Percentiles rank a stretch among this genome's conserved stretches.
These are phyloP conservation scores for Alternaria angustiovoidea DNA, from an alignment of 2,329 filamentous ascomycete genomes.

Conservation along the genomic window DNA sequence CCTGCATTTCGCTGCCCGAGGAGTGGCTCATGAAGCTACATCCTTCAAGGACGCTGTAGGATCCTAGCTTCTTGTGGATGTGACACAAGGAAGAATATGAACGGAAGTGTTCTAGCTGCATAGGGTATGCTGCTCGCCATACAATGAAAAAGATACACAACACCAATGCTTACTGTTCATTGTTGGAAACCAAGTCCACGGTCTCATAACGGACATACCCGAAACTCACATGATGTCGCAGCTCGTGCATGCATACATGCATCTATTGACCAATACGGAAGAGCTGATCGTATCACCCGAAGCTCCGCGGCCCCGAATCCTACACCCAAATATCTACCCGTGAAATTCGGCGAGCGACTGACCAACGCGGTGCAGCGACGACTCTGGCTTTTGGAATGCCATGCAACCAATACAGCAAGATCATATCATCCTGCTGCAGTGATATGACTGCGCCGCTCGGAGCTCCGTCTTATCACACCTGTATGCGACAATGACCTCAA, in stretches of 20 bases:
- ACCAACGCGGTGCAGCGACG: background rate
- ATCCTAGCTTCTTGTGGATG: background rate
- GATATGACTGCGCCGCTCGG: background rate
- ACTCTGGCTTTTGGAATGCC: background rate
- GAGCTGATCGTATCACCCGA: background rate
- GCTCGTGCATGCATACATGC: background rate
- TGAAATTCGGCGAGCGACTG: background rate
- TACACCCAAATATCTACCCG: background rate
- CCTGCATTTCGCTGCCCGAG: background rate
- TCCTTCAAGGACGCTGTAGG: background rate
- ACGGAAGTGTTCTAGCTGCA: background rate
- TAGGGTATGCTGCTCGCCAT: background rate
- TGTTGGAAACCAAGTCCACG: background rate
- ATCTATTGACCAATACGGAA: background rate
- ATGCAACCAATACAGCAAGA: background rate
- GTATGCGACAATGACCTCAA: background rate
- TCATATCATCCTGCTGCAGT: slow-evolving; percentile 2
- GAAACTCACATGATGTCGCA: background rate
- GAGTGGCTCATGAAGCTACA: background rate
- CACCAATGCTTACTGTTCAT: background rate
- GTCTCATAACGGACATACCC: background rate
- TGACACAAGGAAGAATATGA: background rate
- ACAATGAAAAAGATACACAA: background rate
- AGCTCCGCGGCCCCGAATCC: background rate
- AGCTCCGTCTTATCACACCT: background rate